phyloP scores from a whole-genome alignment of 257 asterid genomes.

The Fraxinus quadrangulata region DNA sequence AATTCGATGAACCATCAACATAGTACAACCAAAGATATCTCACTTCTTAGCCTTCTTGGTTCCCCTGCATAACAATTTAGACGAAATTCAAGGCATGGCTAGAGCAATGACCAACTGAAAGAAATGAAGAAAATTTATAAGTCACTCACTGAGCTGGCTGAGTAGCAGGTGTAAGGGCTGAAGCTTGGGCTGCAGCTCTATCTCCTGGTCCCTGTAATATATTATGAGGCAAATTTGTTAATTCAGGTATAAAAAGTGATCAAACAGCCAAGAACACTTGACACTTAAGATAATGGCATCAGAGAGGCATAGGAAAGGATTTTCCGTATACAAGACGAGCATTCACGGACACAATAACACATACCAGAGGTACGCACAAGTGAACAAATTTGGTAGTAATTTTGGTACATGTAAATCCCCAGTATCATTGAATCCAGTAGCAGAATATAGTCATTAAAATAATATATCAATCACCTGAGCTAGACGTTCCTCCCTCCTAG shows the following conservation, averaged over 20 bases:
- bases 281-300: no score
- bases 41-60: conserved; percentile 51
- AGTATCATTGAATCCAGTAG: conserved; percentile 49
- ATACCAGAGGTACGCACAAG: background rate
- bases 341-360: background rate
- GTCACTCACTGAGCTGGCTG: conserved; percentile 45
- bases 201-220: conserved; percentile 43
- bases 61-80: conserved; percentile 35
- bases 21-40: no score
- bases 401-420: conserved; percentile 38
- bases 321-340: background rate
- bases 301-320: background rate
- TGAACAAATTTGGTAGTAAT: conserved; percentile 40
- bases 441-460: background rate
- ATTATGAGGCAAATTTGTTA: background rate
- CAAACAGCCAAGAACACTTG: background rate
- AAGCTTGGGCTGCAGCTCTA: conserved; percentile 29
- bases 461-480: conserved; percentile 56
- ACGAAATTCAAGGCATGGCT: background rate
- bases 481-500: conserved; percentile 85
- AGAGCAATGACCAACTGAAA: background rate
- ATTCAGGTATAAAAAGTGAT: background rate
- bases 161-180: conserved; percentile 27
- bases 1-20: conserved; percentile 18
- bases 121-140: no score